A percentile compares a stretch with the other conserved stretches of the same genome.
These are phyloP conservation scores for Termitomyces sp. DNA, from an alignment of 768 basidiomycete genomes.

Conservation along the genomic window DNA sequence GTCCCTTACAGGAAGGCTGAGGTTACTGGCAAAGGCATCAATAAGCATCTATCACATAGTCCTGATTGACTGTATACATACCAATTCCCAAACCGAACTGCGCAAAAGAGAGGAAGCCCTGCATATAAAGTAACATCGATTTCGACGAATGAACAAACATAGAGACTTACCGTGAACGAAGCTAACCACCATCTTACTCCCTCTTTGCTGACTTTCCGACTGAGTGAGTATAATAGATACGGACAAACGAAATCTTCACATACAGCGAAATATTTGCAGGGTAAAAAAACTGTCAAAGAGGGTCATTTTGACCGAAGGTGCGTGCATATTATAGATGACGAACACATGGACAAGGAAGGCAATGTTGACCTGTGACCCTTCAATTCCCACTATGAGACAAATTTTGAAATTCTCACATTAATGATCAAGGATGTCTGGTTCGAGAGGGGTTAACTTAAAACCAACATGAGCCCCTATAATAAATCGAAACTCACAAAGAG, in stretches of 20 bases:
- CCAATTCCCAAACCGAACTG: not conserved
- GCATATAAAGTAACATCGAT: not conserved
- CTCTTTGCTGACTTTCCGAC: not conserved
- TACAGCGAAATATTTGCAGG: constrained; percentile 2
- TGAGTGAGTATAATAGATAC: not conserved
- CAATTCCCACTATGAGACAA: not conserved
- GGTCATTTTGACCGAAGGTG: not conserved
- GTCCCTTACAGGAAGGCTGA: not conserved
- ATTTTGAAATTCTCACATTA: not conserved
- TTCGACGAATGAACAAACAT: not conserved
- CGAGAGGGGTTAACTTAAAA: not conserved
- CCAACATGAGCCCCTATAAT: not conserved
- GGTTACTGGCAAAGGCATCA: not conserved
- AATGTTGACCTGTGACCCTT: not conserved
- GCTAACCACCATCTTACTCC: not conserved
- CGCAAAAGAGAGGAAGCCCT: not conserved
- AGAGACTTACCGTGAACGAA: not conserved
- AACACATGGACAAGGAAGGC: not conserved
- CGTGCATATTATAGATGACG: not conserved
- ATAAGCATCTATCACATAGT: not conserved
- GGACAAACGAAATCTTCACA: not conserved
- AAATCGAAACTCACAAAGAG: not conserved
- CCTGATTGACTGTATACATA: not conserved
- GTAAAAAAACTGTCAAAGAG: not conserved
- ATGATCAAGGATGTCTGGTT: not conserved